These are phyloP conservation scores for Psophocarpus tetragonolobus DNA, from an alignment of 306 rosid genomes.

Conservation along the genomic window DNA sequence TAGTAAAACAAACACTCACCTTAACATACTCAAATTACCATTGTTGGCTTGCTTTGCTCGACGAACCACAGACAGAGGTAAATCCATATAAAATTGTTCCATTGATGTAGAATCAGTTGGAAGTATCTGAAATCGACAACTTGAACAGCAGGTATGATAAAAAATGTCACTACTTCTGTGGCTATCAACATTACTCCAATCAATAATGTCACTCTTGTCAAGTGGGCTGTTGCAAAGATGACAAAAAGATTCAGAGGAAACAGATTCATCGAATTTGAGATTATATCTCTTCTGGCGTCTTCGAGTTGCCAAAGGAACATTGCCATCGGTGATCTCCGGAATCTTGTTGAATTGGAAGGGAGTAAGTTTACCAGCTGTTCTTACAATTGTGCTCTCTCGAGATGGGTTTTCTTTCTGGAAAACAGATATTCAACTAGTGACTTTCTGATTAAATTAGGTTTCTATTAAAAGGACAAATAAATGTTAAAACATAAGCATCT, in stretches of 20 bases:
- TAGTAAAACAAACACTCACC: slow-evolving; percentile 56
- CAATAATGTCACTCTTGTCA: slow-evolving; percentile 62
- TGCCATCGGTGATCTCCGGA: slow-evolving; percentile 65
- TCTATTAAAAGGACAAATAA: slow-evolving; percentile 1
- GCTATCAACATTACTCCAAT: slow-evolving; percentile 38
- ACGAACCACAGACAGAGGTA: slow-evolving; percentile 59
- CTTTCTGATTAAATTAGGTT: slow-evolving; percentile 5
- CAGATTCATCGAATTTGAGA: slow-evolving; percentile 66
- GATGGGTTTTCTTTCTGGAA: slow-evolving; percentile 92
- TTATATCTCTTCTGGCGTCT: slow-evolving; percentile 90
- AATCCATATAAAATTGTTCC: slow-evolving; percentile 53
- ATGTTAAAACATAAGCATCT: slow-evolving; percentile 22
- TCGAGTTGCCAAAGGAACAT: slow-evolving; percentile 70
- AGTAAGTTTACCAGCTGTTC: slow-evolving; percentile 93
- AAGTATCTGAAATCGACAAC: slow-evolving; percentile 89
- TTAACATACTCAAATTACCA: slow-evolving; percentile 42
- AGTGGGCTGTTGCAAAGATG: slow-evolving; percentile 79
- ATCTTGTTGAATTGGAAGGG: slow-evolving; percentile 90
- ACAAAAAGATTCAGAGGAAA: slow-evolving; percentile 81
- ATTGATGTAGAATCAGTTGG: slow-evolving; percentile 54
- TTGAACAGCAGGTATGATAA: slow-evolving; percentile 61
- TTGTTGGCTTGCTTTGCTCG: slow-evolving; percentile 51
- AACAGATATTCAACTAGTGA: slow-evolving; percentile 1
- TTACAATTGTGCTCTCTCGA: slow-evolving; percentile 86
- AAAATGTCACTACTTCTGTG: slow-evolving; percentile 41